Base-by-base conservation (phyloP, 768 basidiomycete species). In the Psilocybe cubensis region DNA sequence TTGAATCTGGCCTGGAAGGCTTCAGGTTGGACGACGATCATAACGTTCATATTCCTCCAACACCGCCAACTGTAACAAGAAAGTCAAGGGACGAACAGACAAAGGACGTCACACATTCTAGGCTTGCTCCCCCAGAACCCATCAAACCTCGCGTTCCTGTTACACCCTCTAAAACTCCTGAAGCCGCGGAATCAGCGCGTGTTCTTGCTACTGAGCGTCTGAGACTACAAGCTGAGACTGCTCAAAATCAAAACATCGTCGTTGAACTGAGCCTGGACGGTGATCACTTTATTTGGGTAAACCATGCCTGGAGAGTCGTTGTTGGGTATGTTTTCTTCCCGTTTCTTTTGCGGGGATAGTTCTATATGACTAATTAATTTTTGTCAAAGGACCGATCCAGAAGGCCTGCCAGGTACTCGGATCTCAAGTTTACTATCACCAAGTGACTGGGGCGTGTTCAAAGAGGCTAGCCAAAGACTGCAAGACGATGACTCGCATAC, bases 171-270 rank as follows among this genome's bases (percentile, higher is more conserved):
- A 85, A 84, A 63, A 66, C 75, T n/a, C 74, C 78, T 28, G 85
- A 88, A 51, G 81, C 80, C 45, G 80, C 77, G 21, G 91, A 92
- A 66, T 92, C 91, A 52, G 90, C 90, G 48, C 86, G 93, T 33
- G 83, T 91, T n/a, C 79, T 92, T 56, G 91, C 92, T 12, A 93
- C 91, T 0, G 94, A 98, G 69, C 89, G 94, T 29, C 74, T 98
- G 27, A 85, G 91, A 38, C 75, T 93, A 31, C 90, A 96, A 66
- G 97, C 95, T 8, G 97, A 98, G 72, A 92, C 91, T 1, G 94
- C 96, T 6, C 94, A 96, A 74, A 93, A 89, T 68, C 92, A 94
- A 71, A 98, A 97, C 65, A 92, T 98, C 52, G 93, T 99, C 25
- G 82, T 98, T 78, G 97, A 99, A 70, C 83, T 99, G 27, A 89